phyloP scores from a whole-genome alignment of 352 stramenopile genomes.

The Pythium insidiosum region DNA sequence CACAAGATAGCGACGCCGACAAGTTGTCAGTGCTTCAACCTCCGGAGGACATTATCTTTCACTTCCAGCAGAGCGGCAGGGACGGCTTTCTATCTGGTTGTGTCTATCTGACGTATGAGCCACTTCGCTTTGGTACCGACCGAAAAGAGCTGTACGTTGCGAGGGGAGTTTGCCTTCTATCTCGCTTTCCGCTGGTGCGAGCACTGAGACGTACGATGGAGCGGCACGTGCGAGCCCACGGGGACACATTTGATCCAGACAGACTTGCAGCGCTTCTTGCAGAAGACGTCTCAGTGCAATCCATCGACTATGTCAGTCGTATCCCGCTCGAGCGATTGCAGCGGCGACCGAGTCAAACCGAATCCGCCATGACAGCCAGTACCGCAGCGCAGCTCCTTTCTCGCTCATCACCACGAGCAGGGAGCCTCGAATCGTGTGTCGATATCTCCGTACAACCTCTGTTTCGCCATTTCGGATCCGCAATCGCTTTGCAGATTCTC shows the following conservation, averaged over 20 bases:
- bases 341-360: slow-evolving; percentile 19
- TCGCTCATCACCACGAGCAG: too few species aligned
- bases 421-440: slow-evolving; percentile 45
- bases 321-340: slow-evolving; percentile 21
- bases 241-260: slow-evolving; percentile 39
- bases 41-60: slow-evolving; percentile 55
- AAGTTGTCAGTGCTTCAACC: slow-evolving; percentile 16
- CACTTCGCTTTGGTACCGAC: slow-evolving; percentile 28
- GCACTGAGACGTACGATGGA: slow-evolving; percentile 52
- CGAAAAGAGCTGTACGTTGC: slow-evolving; percentile 41
- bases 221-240: slow-evolving; percentile 24
- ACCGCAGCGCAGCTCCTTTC: too few species aligned
- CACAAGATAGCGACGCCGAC: too few species aligned
- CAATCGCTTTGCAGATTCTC: slow-evolving; percentile 63
- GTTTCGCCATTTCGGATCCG: slow-evolving; percentile 62
- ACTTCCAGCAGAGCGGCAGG: slow-evolving; percentile 69
- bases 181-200: slow-evolving; percentile 48
- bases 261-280: slow-evolving; percentile 32
- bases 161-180: slow-evolving; percentile 67
- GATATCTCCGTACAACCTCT: slow-evolving; percentile 63
- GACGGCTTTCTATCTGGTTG: slow-evolving; percentile 69
- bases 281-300: slow-evolving; percentile 7
- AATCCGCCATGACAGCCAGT: too few species aligned
- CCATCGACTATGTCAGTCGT: slow-evolving; percentile 14
- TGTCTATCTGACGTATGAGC: slow-evolving; percentile 71